Evolutionary conservation across 768 basidiomycete genomes (phyloP).

Genomic region (Boletus insuetus): DNA sequence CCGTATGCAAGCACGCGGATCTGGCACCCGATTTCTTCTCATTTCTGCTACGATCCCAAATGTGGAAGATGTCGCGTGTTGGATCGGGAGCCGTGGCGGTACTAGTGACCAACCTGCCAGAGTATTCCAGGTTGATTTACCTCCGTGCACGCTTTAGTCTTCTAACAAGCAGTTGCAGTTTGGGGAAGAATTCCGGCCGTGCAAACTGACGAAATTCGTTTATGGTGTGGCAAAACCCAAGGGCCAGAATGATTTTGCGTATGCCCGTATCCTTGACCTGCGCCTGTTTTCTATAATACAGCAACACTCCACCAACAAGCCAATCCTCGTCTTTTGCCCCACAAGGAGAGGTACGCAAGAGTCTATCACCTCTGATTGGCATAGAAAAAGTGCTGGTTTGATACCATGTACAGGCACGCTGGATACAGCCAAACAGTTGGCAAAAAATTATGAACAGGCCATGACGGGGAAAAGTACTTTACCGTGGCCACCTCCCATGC

Average conservation of each 20-base stretch:
- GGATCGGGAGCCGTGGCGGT: conserved; percentile 60
- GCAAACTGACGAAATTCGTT: conserved; percentile 70
- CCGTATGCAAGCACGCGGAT: conserved; percentile 80
- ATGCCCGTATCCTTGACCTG: conserved; percentile 65
- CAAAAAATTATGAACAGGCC: conserved; percentile 64
- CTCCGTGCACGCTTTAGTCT: not conserved
- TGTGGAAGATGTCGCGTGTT: conserved; percentile 81
- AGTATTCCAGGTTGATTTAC: conserved; percentile 60
- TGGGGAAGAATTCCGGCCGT: conserved; percentile 89
- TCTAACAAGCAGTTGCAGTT: conserved; percentile 51
- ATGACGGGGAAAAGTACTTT: conserved; percentile 45
- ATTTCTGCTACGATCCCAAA: conserved; percentile 96
- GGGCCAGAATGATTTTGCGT: conserved; percentile 76
- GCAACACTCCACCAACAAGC: conserved; percentile 73
- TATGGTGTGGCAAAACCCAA: conserved; percentile 63
- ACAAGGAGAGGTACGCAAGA: conserved; percentile 71
- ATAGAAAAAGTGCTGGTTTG: not conserved
- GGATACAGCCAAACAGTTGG: conserved; percentile 72
- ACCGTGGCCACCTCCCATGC: conserved; percentile 67
- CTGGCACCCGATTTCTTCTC: conserved; percentile 75
- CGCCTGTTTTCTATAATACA: conserved; percentile 73
- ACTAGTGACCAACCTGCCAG: conserved; percentile 47
- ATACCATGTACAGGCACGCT: conserved; percentile 47
- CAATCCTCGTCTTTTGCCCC: conserved; percentile 83
- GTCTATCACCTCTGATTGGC: not conserved